These are phyloP conservation scores for Raffaelea albimanens DNA, from an alignment of 2,329 filamentous ascomycete genomes.

Conservation along the genomic window DNA sequence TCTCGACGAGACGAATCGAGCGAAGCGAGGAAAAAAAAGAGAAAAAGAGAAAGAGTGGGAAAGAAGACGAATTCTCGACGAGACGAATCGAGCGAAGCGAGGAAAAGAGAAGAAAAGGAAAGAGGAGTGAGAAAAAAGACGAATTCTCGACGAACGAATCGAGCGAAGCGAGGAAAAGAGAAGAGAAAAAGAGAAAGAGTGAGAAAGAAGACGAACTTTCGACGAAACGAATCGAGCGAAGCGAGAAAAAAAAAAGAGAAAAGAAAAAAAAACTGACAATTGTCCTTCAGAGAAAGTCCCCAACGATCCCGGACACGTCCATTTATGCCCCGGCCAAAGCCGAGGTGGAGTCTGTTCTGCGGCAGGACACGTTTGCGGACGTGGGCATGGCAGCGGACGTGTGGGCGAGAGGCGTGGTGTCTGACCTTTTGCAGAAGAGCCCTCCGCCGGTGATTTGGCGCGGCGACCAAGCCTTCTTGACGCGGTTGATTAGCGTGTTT, in stretches of 20 bases:
- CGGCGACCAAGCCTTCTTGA: constrained; percentile 13
- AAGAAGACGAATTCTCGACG: too few relatives aligned
- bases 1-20: too few relatives aligned
- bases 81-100: too few relatives aligned
- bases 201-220: neutral
- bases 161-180: too few relatives aligned
- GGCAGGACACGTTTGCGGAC: neutral
- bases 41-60: neutral
- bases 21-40: too few relatives aligned
- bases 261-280: too few relatives aligned
- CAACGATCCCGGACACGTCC: neutral
- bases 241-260: too few relatives aligned
- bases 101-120: too few relatives aligned
- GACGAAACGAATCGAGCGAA: too few relatives aligned
- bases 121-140: too few relatives aligned
- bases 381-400: constrained; percentile 8
- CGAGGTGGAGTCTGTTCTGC: neutral
- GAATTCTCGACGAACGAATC: too few relatives aligned
- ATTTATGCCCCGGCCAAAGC: neutral
- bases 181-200: neutral
- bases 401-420: constrained; percentile 16
- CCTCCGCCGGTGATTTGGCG: constrained; percentile 16
- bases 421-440: constrained; percentile 9
- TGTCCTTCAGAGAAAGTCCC: too few relatives aligned
- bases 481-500: constrained; percentile 10